Evolutionary conservation across 169 alveolate species (phyloP), one percentile per base, ranked within the genome.

Genomic region (Neospora caninum): DNA sequence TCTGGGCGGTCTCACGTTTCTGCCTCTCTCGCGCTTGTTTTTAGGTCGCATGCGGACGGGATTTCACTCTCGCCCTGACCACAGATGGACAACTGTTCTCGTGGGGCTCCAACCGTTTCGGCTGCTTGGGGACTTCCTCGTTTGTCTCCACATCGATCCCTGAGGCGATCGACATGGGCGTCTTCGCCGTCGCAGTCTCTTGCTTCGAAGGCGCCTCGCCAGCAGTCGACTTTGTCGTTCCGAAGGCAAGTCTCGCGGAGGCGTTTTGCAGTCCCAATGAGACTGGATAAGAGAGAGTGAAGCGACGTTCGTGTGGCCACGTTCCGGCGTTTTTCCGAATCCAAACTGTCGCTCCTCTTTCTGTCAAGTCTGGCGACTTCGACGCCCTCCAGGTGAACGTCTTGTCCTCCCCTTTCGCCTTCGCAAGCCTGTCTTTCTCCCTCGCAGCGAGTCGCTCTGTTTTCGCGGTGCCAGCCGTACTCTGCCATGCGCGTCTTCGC

Each of bases 11-110:
- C 13, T 4, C 13, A 13, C 58, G 58, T 49, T 49, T 49, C 58
- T 49, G 4, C 13, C 39, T 25, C 39, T 13, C 10, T 78, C 43
- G 9, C 86, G 45, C 10, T 78, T n/a, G 27, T 20, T n/a, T 78
- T n/a, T n/a, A 78, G 86, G 86, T 78, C 39, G 86, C 86, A 0
- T 78, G 86, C 86, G 86, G 86, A 20, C 86, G 86, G 43, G 86
- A 78, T 25, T 78, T 78, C 45, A 78, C 86, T 10, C 29, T 78
- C 49, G 86, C 86, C 20, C 45, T 78, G 39, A 78, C 86, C 1
- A 78, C 86, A 10, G 86, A 78, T 10, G 86, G 86, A 20, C 86
- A 9, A 7, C 27, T 78, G 7, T 78, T 78, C 27, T 18, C 86
- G 45, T 78, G 86, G 86, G 86, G 86, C 18, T n/a, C 86, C 39